phyloP scores from a whole-genome alignment of 176 grass and related monocot species.

The Carex pumila region DNA sequence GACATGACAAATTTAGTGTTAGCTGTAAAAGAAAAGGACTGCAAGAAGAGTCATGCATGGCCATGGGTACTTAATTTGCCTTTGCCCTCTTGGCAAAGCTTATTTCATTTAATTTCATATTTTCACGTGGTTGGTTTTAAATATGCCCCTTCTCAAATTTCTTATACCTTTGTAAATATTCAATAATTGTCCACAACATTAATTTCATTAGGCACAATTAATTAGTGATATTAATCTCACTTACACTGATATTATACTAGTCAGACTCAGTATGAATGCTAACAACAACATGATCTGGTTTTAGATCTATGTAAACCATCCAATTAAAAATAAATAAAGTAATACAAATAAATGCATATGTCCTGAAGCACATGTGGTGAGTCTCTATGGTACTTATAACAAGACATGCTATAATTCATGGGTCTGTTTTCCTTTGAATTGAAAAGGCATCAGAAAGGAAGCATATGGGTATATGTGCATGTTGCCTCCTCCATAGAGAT shows the following conservation, averaged over 20 bases:
- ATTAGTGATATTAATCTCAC: too few species aligned
- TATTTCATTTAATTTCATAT: conserved; percentile 1
- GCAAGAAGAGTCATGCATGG: background rate
- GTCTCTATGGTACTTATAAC: background rate
- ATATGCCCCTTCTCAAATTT: background rate
- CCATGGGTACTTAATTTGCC: background rate
- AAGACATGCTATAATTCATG: background rate
- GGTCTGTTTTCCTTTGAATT: background rate
- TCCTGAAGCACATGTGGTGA: background rate
- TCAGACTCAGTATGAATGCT: background rate
- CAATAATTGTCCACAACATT: background rate
- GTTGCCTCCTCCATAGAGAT: background rate
- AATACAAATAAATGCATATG: background rate
- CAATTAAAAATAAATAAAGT: background rate
- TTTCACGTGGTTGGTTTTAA: conserved; percentile 14
- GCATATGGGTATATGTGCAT: background rate
- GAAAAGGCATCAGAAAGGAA: background rate
- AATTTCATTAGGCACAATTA: too few species aligned
- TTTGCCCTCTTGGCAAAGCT: conserved; percentile 9
- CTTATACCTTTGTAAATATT: background rate
- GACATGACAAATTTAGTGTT: background rate
- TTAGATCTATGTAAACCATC: background rate
- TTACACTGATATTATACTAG: too few species aligned
- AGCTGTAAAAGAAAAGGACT: conserved; percentile 12
- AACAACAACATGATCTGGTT: background rate